A percentile compares a stretch with the other conserved stretches of the same genome.
Evolutionary conservation across 805 yeast species (phyloP).

Genomic region (Suhomyces pyralidae): DNA sequence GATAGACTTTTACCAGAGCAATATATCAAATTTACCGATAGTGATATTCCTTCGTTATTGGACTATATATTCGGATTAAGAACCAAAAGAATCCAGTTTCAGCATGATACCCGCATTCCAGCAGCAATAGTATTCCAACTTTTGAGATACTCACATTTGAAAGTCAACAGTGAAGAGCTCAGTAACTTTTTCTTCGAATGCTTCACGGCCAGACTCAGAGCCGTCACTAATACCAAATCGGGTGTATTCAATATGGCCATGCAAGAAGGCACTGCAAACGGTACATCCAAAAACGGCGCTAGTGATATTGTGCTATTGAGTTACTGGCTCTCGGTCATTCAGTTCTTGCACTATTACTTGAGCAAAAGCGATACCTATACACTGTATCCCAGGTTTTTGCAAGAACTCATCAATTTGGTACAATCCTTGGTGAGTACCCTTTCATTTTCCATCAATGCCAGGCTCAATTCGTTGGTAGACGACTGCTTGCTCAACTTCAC

Average conservation of each 20-base stretch:
- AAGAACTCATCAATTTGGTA: conserved; percentile 52
- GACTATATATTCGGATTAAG: conserved; percentile 48
- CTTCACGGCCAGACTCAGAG: conserved; percentile 58
- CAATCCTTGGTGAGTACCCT: conserved; percentile 66
- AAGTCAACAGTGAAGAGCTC: conserved; percentile 51
- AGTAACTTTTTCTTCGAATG: conserved; percentile 59
- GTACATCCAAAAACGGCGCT: conserved; percentile 20
- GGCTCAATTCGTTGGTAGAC: conserved; percentile 56
- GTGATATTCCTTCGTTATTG: conserved; percentile 48
- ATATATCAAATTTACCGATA: conserved; percentile 59
- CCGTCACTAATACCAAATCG: conserved; percentile 57
- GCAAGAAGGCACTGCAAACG: conserved; percentile 14
- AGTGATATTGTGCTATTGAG: conserved; percentile 72
- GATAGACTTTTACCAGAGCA: conserved; percentile 54
- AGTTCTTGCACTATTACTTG: conserved; percentile 74
- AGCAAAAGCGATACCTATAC: conserved; percentile 58
- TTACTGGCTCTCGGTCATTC: conserved; percentile 84
- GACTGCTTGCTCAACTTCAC: conserved; percentile 71
- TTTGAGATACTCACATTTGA: conserved; percentile 62
- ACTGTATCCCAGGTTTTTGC: conserved; percentile 56
- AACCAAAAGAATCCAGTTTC: conserved; percentile 32
- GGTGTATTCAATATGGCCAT: conserved; percentile 51
- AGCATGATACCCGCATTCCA: conserved; percentile 54
- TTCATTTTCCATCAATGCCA: conserved; percentile 60
- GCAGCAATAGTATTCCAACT: conserved; percentile 70